Conservation (phyloP, 495 filamentous ascomycete species). For the Cryomyces antarcticus region DNA sequence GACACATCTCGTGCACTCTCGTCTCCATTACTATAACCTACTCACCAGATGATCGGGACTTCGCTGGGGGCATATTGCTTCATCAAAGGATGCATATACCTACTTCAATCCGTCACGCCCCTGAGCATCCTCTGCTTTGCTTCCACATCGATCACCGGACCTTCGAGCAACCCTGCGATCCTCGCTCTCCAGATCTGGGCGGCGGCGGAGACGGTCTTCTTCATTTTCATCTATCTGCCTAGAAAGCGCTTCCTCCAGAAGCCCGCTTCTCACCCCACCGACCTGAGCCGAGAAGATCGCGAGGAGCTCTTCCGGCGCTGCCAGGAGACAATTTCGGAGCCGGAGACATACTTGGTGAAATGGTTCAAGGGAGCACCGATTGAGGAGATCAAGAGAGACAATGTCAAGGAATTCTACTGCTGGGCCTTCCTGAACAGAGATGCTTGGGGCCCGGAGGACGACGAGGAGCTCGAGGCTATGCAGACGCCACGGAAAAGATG, state of each 20-base stretch:
- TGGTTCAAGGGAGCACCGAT: constrained; percentile 44
- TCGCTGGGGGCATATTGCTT: neutral
- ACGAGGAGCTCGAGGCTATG: constrained; percentile 39
- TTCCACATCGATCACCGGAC: neutral
- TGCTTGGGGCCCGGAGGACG: constrained; percentile 17
- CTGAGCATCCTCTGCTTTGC: neutral
- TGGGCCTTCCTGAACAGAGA: constrained; percentile 37
- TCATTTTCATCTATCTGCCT: constrained; percentile 32
- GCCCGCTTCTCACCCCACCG: constrained; percentile 31
- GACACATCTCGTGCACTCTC: too few species aligned
- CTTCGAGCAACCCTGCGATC: neutral
- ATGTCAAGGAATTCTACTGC: constrained; percentile 40
- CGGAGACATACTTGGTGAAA: constrained; percentile 31
- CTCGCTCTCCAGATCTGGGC: constrained; percentile 16
- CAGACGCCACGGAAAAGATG: constrained; percentile 26
- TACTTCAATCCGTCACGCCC: neutral
- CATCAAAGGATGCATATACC: neutral
- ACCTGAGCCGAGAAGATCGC: constrained; percentile 20
- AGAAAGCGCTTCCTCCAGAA: constrained; percentile 27
- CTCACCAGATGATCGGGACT: neutral
- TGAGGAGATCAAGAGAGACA: constrained; percentile 40
- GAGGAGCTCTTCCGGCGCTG: constrained; percentile 33
- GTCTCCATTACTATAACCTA: too few species aligned
- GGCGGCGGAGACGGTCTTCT: constrained; percentile 30
- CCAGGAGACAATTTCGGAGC: constrained; percentile 30